phyloP scores from a whole-genome alignment of 495 filamentous ascomycete genomes.

The Amphirosellinia nigrospora region DNA sequence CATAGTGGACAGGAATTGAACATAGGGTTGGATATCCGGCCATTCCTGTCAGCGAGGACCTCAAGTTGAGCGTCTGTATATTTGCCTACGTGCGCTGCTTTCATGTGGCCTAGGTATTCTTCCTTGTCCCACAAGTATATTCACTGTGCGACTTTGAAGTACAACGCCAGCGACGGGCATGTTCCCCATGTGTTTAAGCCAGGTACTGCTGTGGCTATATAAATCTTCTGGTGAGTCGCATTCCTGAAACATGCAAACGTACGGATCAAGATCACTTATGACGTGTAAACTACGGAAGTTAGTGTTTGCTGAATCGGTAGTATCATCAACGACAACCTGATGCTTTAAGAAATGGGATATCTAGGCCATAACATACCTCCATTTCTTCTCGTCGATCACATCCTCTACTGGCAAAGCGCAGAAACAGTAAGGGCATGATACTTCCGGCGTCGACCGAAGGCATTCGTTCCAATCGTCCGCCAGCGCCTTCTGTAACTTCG shows the following conservation, averaged over 20 bases:
- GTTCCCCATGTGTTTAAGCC: conserved; percentile 12
- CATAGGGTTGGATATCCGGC: background rate
- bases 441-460: background rate
- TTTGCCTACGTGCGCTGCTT: background rate
- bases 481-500: background rate
- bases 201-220: background rate
- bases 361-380: background rate
- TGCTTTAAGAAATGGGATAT: no score
- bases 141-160: conserved; percentile 1
- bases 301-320: no score
- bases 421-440: conserved; percentile 12
- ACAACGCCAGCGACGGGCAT: background rate
- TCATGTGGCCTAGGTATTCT: conserved; percentile 8
- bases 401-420: background rate
- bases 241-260: conserved; percentile 15
- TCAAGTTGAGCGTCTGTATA: background rate
- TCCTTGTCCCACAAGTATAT: background rate
- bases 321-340: no score
- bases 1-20: conserved; percentile 15
- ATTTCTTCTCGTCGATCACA: background rate
- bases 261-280: conserved; percentile 10
- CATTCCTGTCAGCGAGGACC: background rate
- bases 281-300: background rate
- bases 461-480: background rate
- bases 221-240: background rate